Base-by-base conservation (phyloP, 805 yeast species). In the Candida sanyiensis region DNA sequence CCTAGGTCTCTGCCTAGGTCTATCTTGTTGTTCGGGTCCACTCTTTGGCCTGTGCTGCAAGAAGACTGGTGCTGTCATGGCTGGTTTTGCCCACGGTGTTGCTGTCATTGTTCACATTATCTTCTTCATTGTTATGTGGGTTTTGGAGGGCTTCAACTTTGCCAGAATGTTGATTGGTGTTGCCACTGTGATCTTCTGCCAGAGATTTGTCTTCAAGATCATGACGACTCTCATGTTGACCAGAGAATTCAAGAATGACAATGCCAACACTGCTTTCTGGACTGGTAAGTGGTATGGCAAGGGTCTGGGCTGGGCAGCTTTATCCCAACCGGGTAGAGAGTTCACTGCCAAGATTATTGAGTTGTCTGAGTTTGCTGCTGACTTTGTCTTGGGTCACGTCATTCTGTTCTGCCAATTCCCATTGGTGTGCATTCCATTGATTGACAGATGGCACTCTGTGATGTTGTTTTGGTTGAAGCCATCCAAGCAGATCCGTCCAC, bases 391-490 rank as follows among this genome's bases (percentile, higher is more conserved):
- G 58, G 97, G 97, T 41, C 99, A 93, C 62, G 58, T 85, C 54
- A 68, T 93, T 43, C 70, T 93, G 62, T 84, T 90, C 73, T 69
- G 80, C 52, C 97, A 90, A 69, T 73, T 86, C 62, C 99, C 99
- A 54, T 58, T 88, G 38, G 70, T 94, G 47, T 71, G 75, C 47
- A 70, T 90, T 56, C 99, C 99, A 57, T 72, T 77, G 63, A 69
- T 88, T 63, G 98, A 93, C 69, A 85, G 85, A 71, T 88, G 95
- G 95, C 99, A 93, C 67, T 90, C 98, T 33, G 80, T 88, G 64
- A 83, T 90, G 94, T 73, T 93, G 66, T 93, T 93, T 82, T 93
- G 99, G 99, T 82, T 94, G 68, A 85, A 87, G 63, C 98, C 98
- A 42, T 73, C 93, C 47, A 82, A 95, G 69, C 95, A 88, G 70